Evolutionary conservation across 129 eudicot species (phyloP), one percentile per base, ranked within the genome.

Genomic region (Saposhnikovia divaricata): DNA sequence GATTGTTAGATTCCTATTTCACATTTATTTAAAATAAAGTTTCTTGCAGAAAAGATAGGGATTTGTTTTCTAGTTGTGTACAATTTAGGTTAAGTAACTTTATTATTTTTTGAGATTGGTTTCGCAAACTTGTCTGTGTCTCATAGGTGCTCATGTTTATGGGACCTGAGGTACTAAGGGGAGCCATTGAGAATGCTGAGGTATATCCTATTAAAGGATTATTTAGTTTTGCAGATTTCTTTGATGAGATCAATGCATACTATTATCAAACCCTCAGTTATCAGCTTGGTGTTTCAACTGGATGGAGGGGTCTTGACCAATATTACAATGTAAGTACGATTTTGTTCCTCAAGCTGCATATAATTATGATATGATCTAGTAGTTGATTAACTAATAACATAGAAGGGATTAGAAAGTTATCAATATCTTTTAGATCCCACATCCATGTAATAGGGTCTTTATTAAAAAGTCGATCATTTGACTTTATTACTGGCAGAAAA

Each of bases 241-340:
- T 80, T 66, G 75, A 55, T 78, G 99, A 95, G 83, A 95, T 95
- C 76, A 92, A 90, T 84, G 89, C 88, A 66, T 95, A 95, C 85
- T 95, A 95, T 80, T 85, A 95, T 84, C 96, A 91, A 78, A 84
- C 91, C 47, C 82, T 89, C 83, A 92, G 93, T 77, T 79, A 79
- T 69, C 90, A 95, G 81, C 87, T 92, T 82, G 99, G 99, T 66
- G 82, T 88, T 84, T 89, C 99, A 79, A 95, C 97, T 50, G 99
- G 99, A 76, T 95, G 99, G 99, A 90, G 79, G 79, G 82, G 86
- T 72, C 84, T 95, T 76, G 83, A 92, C 25, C 85, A 87, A 70
- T 86, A 89, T 69, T 95, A 95, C 82, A 95, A 90, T 87, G 99
- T 92, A 87, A 72, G 93, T 70, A 76, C 65, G 38, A 34, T 45